These are phyloP conservation scores for Globisporangium megalacanthum DNA, from an alignment of 352 stramenopile genomes.

Conservation along the genomic window DNA sequence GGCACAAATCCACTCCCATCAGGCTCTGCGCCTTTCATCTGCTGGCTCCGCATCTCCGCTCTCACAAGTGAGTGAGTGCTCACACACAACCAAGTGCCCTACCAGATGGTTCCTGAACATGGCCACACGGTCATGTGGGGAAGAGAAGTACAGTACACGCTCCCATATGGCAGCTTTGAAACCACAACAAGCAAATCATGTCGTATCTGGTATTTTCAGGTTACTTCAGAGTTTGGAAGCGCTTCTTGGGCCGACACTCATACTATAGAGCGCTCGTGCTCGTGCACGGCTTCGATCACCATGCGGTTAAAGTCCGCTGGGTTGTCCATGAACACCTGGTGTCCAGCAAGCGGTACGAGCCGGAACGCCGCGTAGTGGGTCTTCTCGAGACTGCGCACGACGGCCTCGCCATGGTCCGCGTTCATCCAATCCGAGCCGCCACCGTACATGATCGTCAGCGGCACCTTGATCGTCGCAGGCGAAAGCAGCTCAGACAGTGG, in stretches of 20 bases:
- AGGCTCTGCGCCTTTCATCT: conserved; percentile 1
- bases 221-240: background rate
- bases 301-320: conserved; percentile 68
- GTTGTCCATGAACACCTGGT: conserved; percentile 88
- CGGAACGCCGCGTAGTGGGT: conserved; percentile 62
- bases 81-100: background rate
- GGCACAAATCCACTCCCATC: conserved; percentile 7
- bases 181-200: background rate
- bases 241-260: background rate
- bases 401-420: conserved; percentile 44
- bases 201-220: background rate
- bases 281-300: conserved; percentile 59
- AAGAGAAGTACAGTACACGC: background rate
- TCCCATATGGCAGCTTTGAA: background rate
- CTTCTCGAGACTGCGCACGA: conserved; percentile 52
- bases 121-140: background rate
- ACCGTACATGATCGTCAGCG: conserved; percentile 79
- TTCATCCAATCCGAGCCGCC: conserved; percentile 81
- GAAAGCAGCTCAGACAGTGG: conserved; percentile 53
- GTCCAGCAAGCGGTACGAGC: conserved; percentile 57
- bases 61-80: background rate
- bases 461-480: conserved; percentile 44
- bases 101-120: background rate
- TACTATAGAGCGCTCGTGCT: conserved; percentile 38
- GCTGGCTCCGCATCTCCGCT: conserved; percentile 9